Evolutionary conservation across 2,329 filamentous ascomycete species (phyloP), one percentile per base, ranked within the genome.

Genomic region (Aspergillus sp.): DNA sequence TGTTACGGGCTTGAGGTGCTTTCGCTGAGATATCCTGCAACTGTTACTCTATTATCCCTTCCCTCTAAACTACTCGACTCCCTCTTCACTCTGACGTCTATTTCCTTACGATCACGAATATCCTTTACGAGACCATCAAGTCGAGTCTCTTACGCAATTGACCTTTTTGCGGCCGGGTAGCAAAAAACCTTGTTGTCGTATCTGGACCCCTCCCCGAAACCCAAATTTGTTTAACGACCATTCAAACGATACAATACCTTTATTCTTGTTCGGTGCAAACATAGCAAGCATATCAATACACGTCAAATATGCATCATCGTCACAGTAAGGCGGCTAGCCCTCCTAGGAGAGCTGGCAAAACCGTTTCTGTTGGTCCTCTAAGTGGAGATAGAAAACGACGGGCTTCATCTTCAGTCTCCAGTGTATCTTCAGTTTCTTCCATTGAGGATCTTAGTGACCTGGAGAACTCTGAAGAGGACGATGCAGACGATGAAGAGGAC

Each of bases 401-500:
- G 43, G 60, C 62, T 1, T 64, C 63, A 1, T 56, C 63, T 19
- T 62, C 65, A 3, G 58, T 66, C 42, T 68, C 66, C 5, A 67
- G 62, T 43, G 63, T 68, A 8, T 67, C 64, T 3, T 65, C 63
- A 0, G 58, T 68, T 19, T 66, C 66, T 2, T 66, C 61, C 3
- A 55, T 68, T 3, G 60, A 58, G 19, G 65, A 65, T 5, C 44
- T 65, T 29, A 66, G 64, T 40, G 64, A 67, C 64, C 65, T n/a
- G 60, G 53, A 27, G 63, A 66, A 63, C 27, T 64, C 64, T 6
- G 68, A 68, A 43, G 66, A 66, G 40, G 63, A 65, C 53, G 66
- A 66, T 9, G 69, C 71, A 42, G 69, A 73, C 47, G 68, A 72
- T 52, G 63, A 71, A 46, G 69, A 71, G 46, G 59, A 63, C 51